These are phyloP conservation scores for Caryopteris hybrid DNA, from an alignment of 305 asterid genomes.

Conservation along the genomic window DNA sequence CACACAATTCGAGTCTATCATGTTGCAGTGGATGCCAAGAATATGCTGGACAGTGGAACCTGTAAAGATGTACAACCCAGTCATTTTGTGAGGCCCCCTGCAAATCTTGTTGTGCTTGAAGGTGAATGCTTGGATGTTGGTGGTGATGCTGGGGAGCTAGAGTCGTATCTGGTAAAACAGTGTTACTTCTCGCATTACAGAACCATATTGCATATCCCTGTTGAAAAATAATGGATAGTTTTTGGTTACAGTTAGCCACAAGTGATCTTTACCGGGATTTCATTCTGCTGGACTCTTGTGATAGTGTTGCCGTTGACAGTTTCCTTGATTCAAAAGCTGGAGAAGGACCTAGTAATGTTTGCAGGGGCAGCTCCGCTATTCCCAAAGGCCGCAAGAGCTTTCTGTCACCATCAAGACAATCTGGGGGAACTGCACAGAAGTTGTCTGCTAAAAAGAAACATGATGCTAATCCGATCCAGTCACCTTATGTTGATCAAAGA, in stretches of 20 bases:
- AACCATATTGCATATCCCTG: neutral
- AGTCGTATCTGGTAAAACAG: constrained; percentile 78
- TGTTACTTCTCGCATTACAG: constrained; percentile 7
- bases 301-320: constrained; percentile 63
- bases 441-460: constrained; percentile 44
- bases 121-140: constrained; percentile 89
- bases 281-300: constrained; percentile 72
- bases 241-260: constrained; percentile 71
- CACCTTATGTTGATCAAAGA: constrained; percentile 38
- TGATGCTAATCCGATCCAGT: constrained; percentile 35
- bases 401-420: constrained; percentile 52
- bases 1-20: neutral
- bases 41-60: constrained; percentile 45
- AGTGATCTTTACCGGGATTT: constrained; percentile 83
- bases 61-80: constrained; percentile 37
- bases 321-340: constrained; percentile 50
- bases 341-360: constrained; percentile 32
- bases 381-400: constrained; percentile 56
- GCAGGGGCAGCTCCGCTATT: constrained; percentile 38
- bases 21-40: constrained; percentile 75
- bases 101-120: constrained; percentile 92
- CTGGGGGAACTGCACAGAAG: constrained; percentile 52
- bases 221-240: constrained; percentile 10
- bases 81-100: constrained; percentile 71
- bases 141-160: constrained; percentile 85